Base-by-base conservation (phyloP, 352 stramenopile genomes). In the Albugo laibachii region DNA sequence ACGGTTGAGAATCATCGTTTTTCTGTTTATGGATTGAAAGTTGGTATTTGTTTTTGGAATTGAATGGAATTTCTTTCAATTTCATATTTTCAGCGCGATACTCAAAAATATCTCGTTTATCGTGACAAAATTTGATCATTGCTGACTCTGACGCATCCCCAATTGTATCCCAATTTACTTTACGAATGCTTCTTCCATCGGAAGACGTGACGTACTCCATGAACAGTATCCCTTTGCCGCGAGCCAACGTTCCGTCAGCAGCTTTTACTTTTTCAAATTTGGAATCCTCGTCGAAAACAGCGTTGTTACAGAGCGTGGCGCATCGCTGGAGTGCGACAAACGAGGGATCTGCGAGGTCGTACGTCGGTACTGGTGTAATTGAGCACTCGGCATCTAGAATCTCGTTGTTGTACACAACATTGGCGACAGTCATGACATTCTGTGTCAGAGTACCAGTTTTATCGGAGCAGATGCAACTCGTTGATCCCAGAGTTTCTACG, bases 371-470 rank as follows among this genome's bases (percentile, higher is more conserved):
- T 1, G 66, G 64, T 40, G 73, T 86, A 54, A 92, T 76, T 0
- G 73, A 86, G 53, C 73, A 83, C 50, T 86, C 73, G 27, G 71
- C 69, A 27, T 86, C 71, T 11, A 72, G 84, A 27, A 84, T 79
- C 48, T 65, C 62, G 59, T 87, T 87, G 56, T 69, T 65, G 45
- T 84, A 84, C 39, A 69, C 57, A 1, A 70, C 49, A 40, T 92
- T 74, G 5, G 77, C 75, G 14, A 96, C 83, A 12, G 86, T 97
- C 89, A 97, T 97, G 52, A 93, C 72, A 55, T 97, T 97, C 42
- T 88, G 66, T 15, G 89, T 97, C 13, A 97, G 63, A 44, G 89
- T 97, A 14, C 87, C 87, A 0, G 87, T 96, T 66, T 96, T 96
- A 58, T 97, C 92, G n/a, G 80, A 92, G 63, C 80, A 95, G 55